A percentile compares a stretch with the other conserved stretches of the same genome.
Evolutionary conservation across 2,329 filamentous ascomycete species (phyloP).

Genomic region (Allantophomopsis cytisporea): DNA sequence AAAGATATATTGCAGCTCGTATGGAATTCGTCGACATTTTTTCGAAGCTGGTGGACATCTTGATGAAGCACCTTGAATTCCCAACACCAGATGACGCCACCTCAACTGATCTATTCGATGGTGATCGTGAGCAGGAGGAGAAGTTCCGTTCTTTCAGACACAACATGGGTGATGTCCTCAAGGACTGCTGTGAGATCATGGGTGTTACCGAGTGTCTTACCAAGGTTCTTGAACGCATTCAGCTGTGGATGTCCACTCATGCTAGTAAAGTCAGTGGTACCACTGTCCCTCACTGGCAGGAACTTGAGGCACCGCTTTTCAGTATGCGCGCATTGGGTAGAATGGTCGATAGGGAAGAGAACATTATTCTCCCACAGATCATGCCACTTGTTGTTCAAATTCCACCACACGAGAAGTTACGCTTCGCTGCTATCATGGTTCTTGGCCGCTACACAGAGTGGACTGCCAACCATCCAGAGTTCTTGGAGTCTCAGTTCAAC

Average conservation of each 20-base stretch:
- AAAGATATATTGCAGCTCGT: conserved; percentile 75
- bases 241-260: conserved; percentile 77
- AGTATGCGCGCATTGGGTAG: conserved; percentile 91
- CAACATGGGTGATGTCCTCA: conserved; percentile 93
- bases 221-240: conserved; percentile 78
- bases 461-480: conserved; percentile 89
- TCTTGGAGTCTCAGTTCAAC: conserved; percentile 81
- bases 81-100: conserved; percentile 62
- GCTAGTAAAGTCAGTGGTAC: conserved; percentile 59
- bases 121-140: conserved; percentile 89
- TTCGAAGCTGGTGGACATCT: conserved; percentile 80
- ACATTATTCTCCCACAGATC: conserved; percentile 73
- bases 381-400: conserved; percentile 92
- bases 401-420: conserved; percentile 91
- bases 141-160: conserved; percentile 96
- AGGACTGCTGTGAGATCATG: conserved; percentile 94
- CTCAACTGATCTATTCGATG: conserved; percentile 80
- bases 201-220: conserved; percentile 81
- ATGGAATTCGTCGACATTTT: conserved; percentile 69
- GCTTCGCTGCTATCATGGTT: conserved; percentile 96
- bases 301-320: conserved; percentile 88
- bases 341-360: conserved; percentile 87
- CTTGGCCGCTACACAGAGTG: conserved; percentile 94
- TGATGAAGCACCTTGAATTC: conserved; percentile 83
- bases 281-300: conserved; percentile 87